Conservation (phyloP, 2,329 filamentous ascomycete genomes). For the Trichothecium sympodiale region DNA sequence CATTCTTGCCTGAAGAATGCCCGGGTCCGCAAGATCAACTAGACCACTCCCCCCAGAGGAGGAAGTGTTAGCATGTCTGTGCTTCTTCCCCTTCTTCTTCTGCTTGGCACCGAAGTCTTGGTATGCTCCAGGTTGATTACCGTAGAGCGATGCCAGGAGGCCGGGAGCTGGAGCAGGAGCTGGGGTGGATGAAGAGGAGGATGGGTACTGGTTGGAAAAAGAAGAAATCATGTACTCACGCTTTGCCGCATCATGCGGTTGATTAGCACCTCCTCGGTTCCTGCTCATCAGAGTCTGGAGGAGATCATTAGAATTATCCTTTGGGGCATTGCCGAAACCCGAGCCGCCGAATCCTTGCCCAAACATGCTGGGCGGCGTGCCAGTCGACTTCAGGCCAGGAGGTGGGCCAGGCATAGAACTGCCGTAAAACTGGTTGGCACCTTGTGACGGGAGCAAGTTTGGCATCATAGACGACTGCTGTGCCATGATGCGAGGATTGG, state of each 20-base stretch:
- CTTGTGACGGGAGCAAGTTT: constrained; percentile 45
- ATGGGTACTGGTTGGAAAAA: constrained; percentile 77
- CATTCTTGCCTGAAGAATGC: constrained; percentile 96
- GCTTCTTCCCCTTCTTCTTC: constrained; percentile 99
- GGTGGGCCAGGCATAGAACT: constrained; percentile 85
- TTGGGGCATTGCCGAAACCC: constrained; percentile 56
- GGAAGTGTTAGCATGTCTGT: constrained; percentile 99
- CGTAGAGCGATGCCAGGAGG: constrained; percentile 87
- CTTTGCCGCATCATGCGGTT: constrained; percentile 80
- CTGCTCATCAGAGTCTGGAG: constrained; percentile 74
- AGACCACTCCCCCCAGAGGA: constrained; percentile 97
- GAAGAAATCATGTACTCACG: constrained; percentile 97
- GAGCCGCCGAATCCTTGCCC: constrained; percentile 71
- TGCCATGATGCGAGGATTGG: constrained; percentile 69
- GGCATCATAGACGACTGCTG: constrained; percentile 86
- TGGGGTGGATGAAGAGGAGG: constrained; percentile 69
- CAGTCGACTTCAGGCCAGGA: constrained; percentile 87
- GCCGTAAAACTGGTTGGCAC: constrained; percentile 65
- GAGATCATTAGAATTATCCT: constrained; percentile 55
- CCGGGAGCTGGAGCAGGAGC: constrained; percentile 86
- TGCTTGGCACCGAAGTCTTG: constrained; percentile 92
- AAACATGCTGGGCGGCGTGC: constrained; percentile 91
- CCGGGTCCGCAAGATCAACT: constrained; percentile 99
- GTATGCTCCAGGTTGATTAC: constrained; percentile 72
- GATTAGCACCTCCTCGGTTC: constrained; percentile 54